Base-by-base conservation (phyloP, 495 filamentous ascomycete species). In the Bacidia rubella region DNA sequence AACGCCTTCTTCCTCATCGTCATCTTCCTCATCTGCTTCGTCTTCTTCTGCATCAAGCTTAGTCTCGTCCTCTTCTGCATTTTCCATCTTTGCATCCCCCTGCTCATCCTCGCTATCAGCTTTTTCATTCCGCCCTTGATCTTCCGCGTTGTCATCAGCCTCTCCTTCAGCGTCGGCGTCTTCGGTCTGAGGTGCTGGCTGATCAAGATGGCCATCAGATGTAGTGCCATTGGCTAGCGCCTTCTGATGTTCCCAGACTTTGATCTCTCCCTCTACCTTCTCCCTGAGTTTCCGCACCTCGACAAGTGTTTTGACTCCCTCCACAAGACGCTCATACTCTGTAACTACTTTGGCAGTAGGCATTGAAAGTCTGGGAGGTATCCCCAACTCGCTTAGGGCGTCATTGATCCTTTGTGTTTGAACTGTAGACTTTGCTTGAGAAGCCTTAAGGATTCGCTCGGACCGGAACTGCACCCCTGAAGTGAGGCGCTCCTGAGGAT, bases 191-290 rank as follows among this genome's bases (percentile, higher is more conserved):
- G 27, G 24, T n/a, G 27, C 21, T 49, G 54, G 57, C 12, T 53
- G 40, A 27, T 53, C 56, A 21, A 51, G 25, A 38, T 55, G 25
- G 53, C 62, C 38, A 46, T 54, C 52, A 7, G 5, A 5, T 15
- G 7, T 15, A 35, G 7, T 15, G 54, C 58, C 41, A 27, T 57
- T 60, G 60, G 68, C 70, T 25, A 35, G 65, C 57, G 82, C 83
- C 52, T 77, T 68, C 57, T 83, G 79, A 24, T 78, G 79, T 63
- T 80, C 78, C 44, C 85, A 70, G 1, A 93, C 69, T 52, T 77
- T 79, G 49, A 93, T 79, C 68, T 98, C 92, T 11, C 78, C 79
- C 49, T 90, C 85, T 0, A 95, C 68, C 66, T 93, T 94, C 65
- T 98, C 92, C 3, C 75, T 70, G 10, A 88, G 65, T 68, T 95